A percentile compares a stretch with the other conserved stretches of the same genome.
Conservation (phyloP, 768 basidiomycete species). For the Russula sp. region DNA sequence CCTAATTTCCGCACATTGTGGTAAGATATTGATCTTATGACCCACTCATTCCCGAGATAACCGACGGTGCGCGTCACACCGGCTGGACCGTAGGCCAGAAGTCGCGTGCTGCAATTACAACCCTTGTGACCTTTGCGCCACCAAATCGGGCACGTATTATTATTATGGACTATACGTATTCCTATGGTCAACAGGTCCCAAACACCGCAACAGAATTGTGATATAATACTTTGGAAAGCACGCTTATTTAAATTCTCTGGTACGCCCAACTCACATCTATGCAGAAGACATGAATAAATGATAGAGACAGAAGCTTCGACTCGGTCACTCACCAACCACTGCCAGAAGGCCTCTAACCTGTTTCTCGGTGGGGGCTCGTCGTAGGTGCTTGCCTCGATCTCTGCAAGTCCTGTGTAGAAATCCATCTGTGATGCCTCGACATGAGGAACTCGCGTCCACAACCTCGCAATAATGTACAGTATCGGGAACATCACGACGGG, state of each 20-base stretch:
- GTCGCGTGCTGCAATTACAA: neutral
- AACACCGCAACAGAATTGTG: neutral
- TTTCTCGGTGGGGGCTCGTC: conserved; percentile 72
- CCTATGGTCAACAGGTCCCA: neutral
- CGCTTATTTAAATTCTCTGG: no score
- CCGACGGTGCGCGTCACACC: no score
- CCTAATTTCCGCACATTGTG: conserved; percentile 7
- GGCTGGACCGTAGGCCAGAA: neutral
- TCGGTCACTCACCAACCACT: conserved; percentile 61
- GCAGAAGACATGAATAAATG: neutral
- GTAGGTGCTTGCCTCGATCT: conserved; percentile 34
- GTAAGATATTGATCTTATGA: conserved; percentile 3
- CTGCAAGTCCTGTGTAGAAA: conserved; percentile 55
- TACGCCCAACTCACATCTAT: conserved; percentile 8
- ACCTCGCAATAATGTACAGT: conserved; percentile 55
- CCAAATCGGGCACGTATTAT: neutral
- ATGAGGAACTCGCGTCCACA: conserved; percentile 44
- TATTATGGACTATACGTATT: neutral
- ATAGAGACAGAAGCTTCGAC: neutral
- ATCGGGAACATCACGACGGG: conserved; percentile 66
- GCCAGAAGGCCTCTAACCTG: conserved; percentile 65
- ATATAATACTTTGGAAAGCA: neutral
- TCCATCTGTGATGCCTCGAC: conserved; percentile 71
- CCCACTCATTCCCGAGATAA: neutral
- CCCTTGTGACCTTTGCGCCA: neutral